Base-by-base conservation (phyloP, 31 red algal species). In the Porphyra umbilicalis region DNA sequence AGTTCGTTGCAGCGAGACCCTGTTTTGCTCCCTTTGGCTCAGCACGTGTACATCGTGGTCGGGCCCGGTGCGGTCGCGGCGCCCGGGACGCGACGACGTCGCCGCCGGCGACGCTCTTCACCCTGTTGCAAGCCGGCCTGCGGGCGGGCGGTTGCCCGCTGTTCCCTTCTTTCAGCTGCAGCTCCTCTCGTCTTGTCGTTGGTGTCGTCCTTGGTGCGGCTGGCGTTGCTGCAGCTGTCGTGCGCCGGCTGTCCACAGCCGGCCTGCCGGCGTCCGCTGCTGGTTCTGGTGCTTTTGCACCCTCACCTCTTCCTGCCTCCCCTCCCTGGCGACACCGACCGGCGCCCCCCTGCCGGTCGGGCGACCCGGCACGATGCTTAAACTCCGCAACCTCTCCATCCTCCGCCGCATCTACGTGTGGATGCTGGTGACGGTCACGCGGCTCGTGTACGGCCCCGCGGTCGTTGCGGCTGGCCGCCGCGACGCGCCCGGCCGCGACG, bases 371-470 rank as follows among this genome's bases (percentile, higher is more conserved):
- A 85, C 44, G 35, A 92, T 92, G 90, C 84, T 92, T 32, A 83
- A 87, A 16, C 86, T 92, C 76, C 90, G 90, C 18, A 92, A 87
- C 81, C 84, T 92, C 37, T 86, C 90, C 9, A 38, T 92, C 31
- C 85, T 92, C 18, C 84, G 90, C 44, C 90, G 90, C 81, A 37
- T 92, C 18, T 92, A 92, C 68, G 90, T 92, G n/a, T 87, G 80
- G 84, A 75, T 82, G 10, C 84, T 87, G 75, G 79, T 77, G 36
- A 57, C 87, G 3, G 80, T 92, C 34, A 92, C 90, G 30, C 90
- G 80, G 36, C 75, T 92, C 34, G 90, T 85, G 20, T 87, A 92
- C 77, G 84, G 81, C 35, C 90, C 90, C 36, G 90, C 86, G 25
- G 57, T 71, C 13, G 57, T 71, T 4, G 57, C 18, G 13, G 57